Base-by-base conservation (phyloP, 768 basidiomycete genomes). In the Boletus reticuloceps region DNA sequence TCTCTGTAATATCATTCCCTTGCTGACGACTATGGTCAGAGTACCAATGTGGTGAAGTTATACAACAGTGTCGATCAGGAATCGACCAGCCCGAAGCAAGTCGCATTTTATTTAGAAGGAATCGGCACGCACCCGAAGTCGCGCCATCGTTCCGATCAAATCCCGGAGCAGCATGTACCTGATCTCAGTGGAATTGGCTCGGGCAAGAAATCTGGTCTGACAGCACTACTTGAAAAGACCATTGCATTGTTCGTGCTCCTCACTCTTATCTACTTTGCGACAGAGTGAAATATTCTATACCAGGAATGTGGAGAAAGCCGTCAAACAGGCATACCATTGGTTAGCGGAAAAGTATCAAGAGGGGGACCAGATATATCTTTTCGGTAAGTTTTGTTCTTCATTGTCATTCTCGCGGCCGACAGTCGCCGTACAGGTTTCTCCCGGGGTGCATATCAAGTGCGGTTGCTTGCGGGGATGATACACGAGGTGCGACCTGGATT, bases 361-460 rank as follows among this genome's bases (percentile, higher is more conserved):
- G 0, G 59, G 59, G 58, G 64, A 7, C 42, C 50, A 46, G 4
- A 73, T 78, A 16, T 78, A 66, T 50, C 49, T 77, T 5, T 76
- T 78, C 55, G 76, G 75, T 74, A 27, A 7, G 32, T 32, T 27
- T 20, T 13, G 3, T 7, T n/a, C 13, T 20, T 19, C 38, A 1
- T 39, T 14, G 38, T 19, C 0, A 6, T 8, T 41, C 3, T 36
- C 6, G 14, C 11, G 17, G 45, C 2, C 39, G n/a, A 6, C 25
- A 12, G 4, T 31, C 31, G 37, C 0, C 2, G 50, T 37, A 1
- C 38, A 77, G 76, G 76, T 2, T 78, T 77, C 44, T 77, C 76
- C 32, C 71, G 77, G 13, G 76, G 76, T 0, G 76, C 75, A 6
- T 77, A 75, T 55, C 75, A 76, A 67, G 74, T 67, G 1, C 73